Conservation (phyloP, 2,329 filamentous ascomycete species). For the Bipolaris victoriae region DNA sequence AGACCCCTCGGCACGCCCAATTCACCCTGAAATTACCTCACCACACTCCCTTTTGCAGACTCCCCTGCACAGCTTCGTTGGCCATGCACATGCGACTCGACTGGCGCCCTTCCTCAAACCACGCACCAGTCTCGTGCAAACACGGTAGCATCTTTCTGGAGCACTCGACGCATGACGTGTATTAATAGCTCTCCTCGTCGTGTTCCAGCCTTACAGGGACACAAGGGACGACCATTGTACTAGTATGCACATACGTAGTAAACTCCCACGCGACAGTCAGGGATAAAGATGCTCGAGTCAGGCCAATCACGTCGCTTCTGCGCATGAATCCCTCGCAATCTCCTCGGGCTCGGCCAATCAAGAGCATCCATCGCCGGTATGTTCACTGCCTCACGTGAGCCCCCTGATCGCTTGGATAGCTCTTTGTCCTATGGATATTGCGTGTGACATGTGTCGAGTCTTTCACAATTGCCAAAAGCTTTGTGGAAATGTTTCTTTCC, state of each 20-base stretch:
- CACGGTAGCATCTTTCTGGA: not conserved
- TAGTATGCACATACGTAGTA: not conserved
- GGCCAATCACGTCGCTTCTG: constrained; percentile 11
- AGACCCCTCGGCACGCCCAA: not conserved
- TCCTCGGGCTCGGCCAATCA: constrained; percentile 10
- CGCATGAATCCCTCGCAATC: constrained; percentile 11
- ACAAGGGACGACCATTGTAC: not conserved
- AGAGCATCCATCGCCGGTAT: not conserved
- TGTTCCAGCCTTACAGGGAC: not conserved
- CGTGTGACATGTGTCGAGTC: not conserved
- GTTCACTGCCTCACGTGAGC: not conserved
- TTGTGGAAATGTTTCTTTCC: not conserved
- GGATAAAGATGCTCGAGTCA: constrained; percentile 1
- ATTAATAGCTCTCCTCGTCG: not conserved
- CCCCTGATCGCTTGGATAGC: not conserved
- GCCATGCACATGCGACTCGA: not conserved
- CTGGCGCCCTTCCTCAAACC: not conserved
- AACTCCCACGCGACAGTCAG: constrained; percentile 1
- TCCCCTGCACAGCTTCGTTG: not conserved
- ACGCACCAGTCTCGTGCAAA: constrained; percentile 1
- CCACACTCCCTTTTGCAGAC: not conserved
- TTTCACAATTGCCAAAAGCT: not conserved
- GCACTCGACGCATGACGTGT: not conserved
- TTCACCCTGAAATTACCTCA: constrained; percentile 10
- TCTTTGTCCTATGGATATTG: not conserved